A percentile compares a stretch with the other conserved stretches of the same genome.
Evolutionary conservation across 2,329 filamentous ascomycete species (phyloP).

Genomic region (Cladosporium velox): DNA sequence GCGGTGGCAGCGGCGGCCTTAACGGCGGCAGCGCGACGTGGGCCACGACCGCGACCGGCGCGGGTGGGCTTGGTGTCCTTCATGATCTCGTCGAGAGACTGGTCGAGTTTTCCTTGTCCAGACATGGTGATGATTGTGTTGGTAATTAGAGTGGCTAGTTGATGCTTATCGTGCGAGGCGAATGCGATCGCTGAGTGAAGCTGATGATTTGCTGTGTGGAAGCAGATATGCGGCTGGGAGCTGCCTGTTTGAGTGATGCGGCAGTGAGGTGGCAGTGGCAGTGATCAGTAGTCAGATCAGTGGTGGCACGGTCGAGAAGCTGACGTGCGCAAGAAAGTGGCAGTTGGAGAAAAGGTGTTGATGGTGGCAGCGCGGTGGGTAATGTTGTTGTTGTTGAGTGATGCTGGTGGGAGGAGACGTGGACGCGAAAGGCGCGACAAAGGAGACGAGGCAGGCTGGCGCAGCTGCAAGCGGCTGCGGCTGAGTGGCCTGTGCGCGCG

Average conservation of each 20-base stretch:
- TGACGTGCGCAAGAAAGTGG: conserved; percentile 10
- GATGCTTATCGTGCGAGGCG: not conserved
- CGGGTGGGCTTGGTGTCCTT: conserved; percentile 64
- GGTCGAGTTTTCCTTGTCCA: conserved; percentile 76
- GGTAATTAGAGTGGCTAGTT: not conserved
- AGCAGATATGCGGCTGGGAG: conserved; percentile 5
- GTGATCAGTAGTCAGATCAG: conserved; percentile 9
- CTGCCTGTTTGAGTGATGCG: conserved; percentile 12
- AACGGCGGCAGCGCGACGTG: conserved; percentile 49
- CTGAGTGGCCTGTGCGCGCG: not conserved
- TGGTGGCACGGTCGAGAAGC: conserved; percentile 1
- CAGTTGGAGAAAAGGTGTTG: conserved; percentile 12
- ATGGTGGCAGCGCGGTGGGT: not conserved
- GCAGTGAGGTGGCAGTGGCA: conserved; percentile 17
- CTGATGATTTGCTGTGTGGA: conserved; percentile 4
- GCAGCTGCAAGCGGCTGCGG: not conserved
- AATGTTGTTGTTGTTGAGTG: conserved; percentile 8
- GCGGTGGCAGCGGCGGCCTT: conserved; percentile 54
- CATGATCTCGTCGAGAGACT: conserved; percentile 97
- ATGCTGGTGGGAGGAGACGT: conserved; percentile 13
- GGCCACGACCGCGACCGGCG: conserved; percentile 37
- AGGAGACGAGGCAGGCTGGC: not conserved
- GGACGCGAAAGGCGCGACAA: conserved; percentile 6
- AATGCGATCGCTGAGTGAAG: conserved; percentile 7
- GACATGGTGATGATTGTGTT: conserved; percentile 61